phyloP scores from a whole-genome alignment of 768 basidiomycete species.

The Tylopilus intermedius region DNA sequence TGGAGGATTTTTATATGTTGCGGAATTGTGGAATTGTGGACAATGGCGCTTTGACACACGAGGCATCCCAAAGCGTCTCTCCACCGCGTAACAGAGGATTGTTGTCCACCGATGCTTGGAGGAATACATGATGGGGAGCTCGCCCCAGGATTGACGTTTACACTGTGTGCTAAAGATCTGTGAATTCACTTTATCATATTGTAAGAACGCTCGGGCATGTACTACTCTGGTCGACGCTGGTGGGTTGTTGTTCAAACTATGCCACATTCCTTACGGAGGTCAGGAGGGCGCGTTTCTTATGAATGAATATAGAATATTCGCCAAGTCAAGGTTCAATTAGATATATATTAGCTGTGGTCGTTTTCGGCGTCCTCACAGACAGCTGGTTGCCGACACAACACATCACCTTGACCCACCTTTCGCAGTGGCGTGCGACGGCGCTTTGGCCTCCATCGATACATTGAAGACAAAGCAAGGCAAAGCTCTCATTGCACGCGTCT shows the following conservation, averaged over 20 bases:
- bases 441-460: neutral
- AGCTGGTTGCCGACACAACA: neutral
- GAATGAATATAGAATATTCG: neutral
- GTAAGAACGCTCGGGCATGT: neutral
- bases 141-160: neutral
- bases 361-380: neutral
- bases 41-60: conserved; percentile 26
- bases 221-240: neutral
- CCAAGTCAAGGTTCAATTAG: neutral
- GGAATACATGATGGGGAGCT: neutral
- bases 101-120: conserved; percentile 8
- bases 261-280: neutral
- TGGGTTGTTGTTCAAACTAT: neutral
- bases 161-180: neutral
- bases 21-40: conserved; percentile 21
- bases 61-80: conserved; percentile 8
- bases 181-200: neutral
- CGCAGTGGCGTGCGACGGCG: neutral
- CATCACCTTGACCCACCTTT: neutral
- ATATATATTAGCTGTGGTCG: neutral
- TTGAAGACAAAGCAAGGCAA: neutral
- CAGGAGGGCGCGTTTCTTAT: neutral
- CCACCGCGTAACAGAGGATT: conserved; percentile 6
- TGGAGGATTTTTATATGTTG: conserved; percentile 16
- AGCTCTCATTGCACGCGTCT: neutral